Conservation (phyloP, 1,139 yeast species). For the Saccharomyces hybrid region DNA sequence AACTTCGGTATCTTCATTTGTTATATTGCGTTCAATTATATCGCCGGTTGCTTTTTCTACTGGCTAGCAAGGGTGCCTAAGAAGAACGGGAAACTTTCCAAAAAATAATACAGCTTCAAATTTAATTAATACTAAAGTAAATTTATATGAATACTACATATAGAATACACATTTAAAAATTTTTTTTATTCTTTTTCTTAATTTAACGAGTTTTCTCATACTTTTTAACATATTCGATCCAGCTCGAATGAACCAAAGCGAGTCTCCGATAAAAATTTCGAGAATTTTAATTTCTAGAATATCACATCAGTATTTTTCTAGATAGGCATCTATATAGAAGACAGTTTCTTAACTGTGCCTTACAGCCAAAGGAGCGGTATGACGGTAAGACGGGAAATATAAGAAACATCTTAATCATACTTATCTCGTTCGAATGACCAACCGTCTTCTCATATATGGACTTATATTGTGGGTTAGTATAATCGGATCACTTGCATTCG, state of each 20-base stretch:
- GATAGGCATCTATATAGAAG: background rate
- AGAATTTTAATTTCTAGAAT: background rate
- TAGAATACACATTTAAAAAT: background rate
- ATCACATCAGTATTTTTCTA: background rate
- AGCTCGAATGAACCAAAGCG: background rate
- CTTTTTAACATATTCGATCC: background rate
- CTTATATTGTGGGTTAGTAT: background rate
- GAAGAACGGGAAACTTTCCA: slow-evolving; percentile 15
- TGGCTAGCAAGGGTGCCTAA: slow-evolving; percentile 71
- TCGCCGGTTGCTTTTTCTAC: slow-evolving; percentile 48
- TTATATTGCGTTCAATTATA: slow-evolving; percentile 40
- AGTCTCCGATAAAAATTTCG: background rate
- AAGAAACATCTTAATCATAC: background rate
- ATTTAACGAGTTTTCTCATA: background rate
- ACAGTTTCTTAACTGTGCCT: background rate
- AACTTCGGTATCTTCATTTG: slow-evolving; percentile 48
- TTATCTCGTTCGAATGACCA: background rate
- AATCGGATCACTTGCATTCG: background rate
- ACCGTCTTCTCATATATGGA: background rate
- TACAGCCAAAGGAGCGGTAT: background rate
- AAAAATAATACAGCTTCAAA: background rate
- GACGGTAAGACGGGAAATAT: background rate
- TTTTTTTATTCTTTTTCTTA: background rate
- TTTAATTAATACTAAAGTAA: background rate
- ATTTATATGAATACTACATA: background rate